Evolutionary conservation across 371 early-diverging fungal species (phyloP).

Genomic region (Haplosporangium sp.): DNA sequence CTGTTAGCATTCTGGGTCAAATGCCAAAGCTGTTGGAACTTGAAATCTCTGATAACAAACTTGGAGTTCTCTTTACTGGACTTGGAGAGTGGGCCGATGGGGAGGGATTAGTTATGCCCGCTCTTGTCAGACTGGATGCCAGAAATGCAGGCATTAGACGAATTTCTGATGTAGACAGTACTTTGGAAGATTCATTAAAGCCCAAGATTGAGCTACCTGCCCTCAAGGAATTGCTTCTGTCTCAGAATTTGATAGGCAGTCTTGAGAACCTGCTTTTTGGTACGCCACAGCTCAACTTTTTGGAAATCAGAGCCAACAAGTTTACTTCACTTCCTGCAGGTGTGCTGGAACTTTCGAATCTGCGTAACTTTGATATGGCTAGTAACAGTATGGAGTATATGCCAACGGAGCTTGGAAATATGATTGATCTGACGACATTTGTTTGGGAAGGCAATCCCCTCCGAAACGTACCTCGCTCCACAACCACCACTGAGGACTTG

Average conservation of each 20-base stretch:
- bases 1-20: conserved; percentile 47
- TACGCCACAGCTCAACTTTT: conserved; percentile 63
- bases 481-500: conserved; percentile 60
- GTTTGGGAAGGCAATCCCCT: conserved; percentile 71
- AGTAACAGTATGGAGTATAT: conserved; percentile 67
- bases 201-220: conserved; percentile 59
- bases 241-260: conserved; percentile 59
- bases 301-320: conserved; percentile 76
- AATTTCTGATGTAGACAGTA: conserved; percentile 33
- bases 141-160: conserved; percentile 62
- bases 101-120: conserved; percentile 43
- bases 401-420: conserved; percentile 66
- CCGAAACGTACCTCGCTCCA: conserved; percentile 60
- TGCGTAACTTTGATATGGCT: conserved; percentile 75
- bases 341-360: conserved; percentile 55
- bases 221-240: conserved; percentile 68
- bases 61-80: conserved; percentile 44
- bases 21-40: conserved; percentile 65
- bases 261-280: conserved; percentile 48
- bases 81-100: conserved; percentile 12
- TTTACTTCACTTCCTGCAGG: conserved; percentile 67
- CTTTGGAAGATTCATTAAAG: conserved; percentile 26
- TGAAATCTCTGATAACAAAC: conserved; percentile 61
- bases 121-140: conserved; percentile 68
- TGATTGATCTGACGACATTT: conserved; percentile 62